These are phyloP conservation scores for Boletus fagicola DNA, from an alignment of 768 basidiomycete genomes.

Conservation along the genomic window DNA sequence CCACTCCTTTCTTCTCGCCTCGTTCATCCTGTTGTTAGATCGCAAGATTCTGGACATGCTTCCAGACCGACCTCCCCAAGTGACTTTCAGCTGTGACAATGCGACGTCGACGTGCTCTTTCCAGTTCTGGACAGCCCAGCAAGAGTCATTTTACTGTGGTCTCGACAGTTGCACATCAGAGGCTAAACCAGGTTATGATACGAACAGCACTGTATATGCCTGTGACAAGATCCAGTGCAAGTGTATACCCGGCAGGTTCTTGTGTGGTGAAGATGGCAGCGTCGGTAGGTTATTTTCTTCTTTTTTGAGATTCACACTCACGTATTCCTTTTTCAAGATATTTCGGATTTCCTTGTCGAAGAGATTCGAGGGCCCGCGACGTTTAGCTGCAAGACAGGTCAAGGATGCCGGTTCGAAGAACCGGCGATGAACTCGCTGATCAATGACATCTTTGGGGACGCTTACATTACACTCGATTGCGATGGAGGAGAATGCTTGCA, in stretches of 20 bases:
- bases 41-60: conserved; percentile 93
- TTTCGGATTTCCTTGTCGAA: conserved; percentile 87
- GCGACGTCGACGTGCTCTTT: conserved; percentile 71
- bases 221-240: conserved; percentile 86
- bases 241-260: conserved; percentile 91
- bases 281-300: conserved; percentile 59
- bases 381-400: conserved; percentile 72
- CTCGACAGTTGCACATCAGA: conserved; percentile 66
- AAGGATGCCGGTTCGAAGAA: conserved; percentile 88
- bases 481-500: conserved; percentile 92
- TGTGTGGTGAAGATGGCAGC: conserved; percentile 94
- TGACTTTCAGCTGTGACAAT: conserved; percentile 90
- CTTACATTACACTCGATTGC: conserved; percentile 83
- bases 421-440: conserved; percentile 97
- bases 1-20: neutral
- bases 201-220: conserved; percentile 71
- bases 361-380: conserved; percentile 88
- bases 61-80: conserved; percentile 87
- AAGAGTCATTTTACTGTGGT: conserved; percentile 95
- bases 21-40: conserved; percentile 46
- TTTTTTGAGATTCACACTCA: neutral
- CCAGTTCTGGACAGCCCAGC: conserved; percentile 96
- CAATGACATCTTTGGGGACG: conserved; percentile 89
- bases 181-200: conserved; percentile 50
- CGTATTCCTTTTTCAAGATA: conserved; percentile 46